Base-by-base conservation (phyloP, 1,284 basidiomycete species). In the Ganoderma boninense region DNA sequence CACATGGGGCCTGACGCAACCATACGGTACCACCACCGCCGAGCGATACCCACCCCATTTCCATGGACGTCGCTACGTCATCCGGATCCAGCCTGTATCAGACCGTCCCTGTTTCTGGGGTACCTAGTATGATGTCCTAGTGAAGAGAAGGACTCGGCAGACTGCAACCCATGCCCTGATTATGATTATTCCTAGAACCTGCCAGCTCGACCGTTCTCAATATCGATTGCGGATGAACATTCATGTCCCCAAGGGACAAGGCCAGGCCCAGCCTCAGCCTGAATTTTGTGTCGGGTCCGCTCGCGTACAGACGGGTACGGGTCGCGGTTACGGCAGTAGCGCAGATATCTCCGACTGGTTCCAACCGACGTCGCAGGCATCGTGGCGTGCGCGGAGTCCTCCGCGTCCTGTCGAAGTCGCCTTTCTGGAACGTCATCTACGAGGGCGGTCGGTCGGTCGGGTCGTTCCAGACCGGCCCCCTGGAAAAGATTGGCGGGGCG, bases 141-240 rank as follows among this genome's bases (percentile, higher is more conserved):
- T 32, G 70, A 69, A 10, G 73, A 72, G 18, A 77, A 84, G 68
- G 86, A 87, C 69, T 86, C 88, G 72, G 66, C 75, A 65, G 85
- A 86, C 68, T 87, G 86, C 72, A 87, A 87, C 73, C 81, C 81
- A 82, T 66, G 86, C 87, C 0, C 87, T 86, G 71, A 73, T 75
- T 23, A 75, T 74, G 56, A 84, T 85, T 20, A 77, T 87, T 67
- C 86, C 86, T 29, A 86, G 86, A 2, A n/a, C n/a, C n/a, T n/a
- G n/a, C n/a, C n/a, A 79, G 71, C 32, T 87, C 87, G 71, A 79
- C 80, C 62, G 83, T 86, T 70, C 84, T 81, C n/a, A 76, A 80
- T 14, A 77, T 82, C 29, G 77, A 66, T 66, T 86, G 85, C 74
- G 67, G 70, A 52, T 70, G 67, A 73, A 42, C 59, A 40, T 23